Base-by-base conservation (phyloP, 331 rosid species). In the Acacia concinna region DNA sequence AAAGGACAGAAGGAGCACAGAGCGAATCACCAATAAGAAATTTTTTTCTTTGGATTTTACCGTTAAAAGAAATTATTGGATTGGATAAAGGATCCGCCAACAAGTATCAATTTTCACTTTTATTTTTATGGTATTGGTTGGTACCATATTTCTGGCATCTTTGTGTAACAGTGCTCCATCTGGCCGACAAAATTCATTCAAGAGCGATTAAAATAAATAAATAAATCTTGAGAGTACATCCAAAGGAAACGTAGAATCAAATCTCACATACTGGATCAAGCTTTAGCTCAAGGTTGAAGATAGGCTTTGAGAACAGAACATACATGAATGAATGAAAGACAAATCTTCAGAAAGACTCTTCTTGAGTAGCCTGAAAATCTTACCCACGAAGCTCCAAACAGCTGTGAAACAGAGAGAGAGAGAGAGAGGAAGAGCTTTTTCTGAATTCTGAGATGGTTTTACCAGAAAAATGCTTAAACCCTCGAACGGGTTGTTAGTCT, bases 261-360 rank as follows among this genome's bases (percentile, higher is more conserved):
- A 65, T 54, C 75, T 64, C 64, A 76, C 74, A 82, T 82, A 56
- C n/a, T 59, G 35, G 81, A 43, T 51, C 37, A 80, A 56, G 60
- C 81, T 73, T 86, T 59, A 80, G 77, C 76, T 35, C 69, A 30
- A 79, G 82, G 72, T 77, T 15, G 77, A 71, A 79, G 79, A 47
- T 66, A 75, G 68, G 65, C 78, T 71, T n/a, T 41, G 52, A 49
- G 79, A 78, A 23, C 75, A 63, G n/a, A n/a, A n/a, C n/a, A n/a
- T n/a, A n/a, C n/a, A n/a, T n/a, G n/a, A n/a, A n/a, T 62, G 81
- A 85, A 74, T 21, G 32, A 67, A 65, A 72, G 23, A 44, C 56
- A 70, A 81, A 81, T 56, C 80, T 21, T 63, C 63, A 60, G 74
- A 8, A 31, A 68, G 17, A 23, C n/a, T n/a, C n/a, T n/a, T n/a